Conservation (phyloP, 2,329 filamentous ascomycete species). For the Paecilomyces formosus region DNA sequence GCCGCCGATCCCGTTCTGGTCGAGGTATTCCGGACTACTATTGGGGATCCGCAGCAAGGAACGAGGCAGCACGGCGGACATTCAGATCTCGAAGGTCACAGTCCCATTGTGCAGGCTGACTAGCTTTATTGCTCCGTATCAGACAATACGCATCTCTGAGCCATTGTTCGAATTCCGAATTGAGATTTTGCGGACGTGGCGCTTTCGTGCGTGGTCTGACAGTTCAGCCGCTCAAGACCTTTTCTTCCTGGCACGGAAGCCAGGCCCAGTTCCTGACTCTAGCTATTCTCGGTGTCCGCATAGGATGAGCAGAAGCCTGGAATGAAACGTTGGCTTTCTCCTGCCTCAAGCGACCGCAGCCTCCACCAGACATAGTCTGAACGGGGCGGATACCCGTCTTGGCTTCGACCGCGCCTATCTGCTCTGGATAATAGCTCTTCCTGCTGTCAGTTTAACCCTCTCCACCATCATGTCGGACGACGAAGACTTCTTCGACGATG, state of each 20-base stretch:
- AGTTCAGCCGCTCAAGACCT: background rate
- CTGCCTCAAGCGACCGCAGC: background rate
- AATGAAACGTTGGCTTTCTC: background rate
- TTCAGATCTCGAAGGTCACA: background rate
- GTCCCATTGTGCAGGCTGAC: background rate
- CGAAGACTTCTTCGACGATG: constrained; percentile 30
- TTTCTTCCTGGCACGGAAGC: background rate
- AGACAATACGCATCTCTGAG: background rate
- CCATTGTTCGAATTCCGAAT: background rate
- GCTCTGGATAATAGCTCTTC: background rate
- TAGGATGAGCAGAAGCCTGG: background rate
- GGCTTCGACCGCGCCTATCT: background rate
- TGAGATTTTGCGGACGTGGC: background rate
- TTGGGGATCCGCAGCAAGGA: background rate
- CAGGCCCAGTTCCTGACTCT: background rate
- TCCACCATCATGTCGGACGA: constrained; percentile 31
- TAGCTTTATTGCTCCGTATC: background rate
- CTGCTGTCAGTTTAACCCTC: background rate
- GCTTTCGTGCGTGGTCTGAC: background rate
- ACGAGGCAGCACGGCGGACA: background rate
- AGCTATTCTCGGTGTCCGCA: background rate
- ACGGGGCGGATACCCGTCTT: background rate
- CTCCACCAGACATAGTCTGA: background rate
- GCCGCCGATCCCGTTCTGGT: constrained; percentile 1
- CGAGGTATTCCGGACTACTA: background rate